A percentile compares a stretch with the other conserved stretches of the same genome.
Conservation (phyloP, 176 grass and related monocot genomes). For the Coix lacrymajobi region DNA sequence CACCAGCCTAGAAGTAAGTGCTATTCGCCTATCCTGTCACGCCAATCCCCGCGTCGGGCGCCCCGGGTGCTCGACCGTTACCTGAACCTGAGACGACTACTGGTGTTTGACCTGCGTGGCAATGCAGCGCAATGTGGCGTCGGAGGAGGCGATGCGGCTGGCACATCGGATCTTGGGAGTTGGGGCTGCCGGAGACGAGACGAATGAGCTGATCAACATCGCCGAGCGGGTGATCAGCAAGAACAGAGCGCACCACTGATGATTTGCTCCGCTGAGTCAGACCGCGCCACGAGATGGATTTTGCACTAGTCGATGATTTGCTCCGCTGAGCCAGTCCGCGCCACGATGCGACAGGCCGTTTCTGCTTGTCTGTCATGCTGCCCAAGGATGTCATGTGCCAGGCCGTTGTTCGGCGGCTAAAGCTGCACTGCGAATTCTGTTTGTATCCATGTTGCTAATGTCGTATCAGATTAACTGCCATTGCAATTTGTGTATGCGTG, state of each 20-base stretch:
- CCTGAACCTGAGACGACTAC: background rate
- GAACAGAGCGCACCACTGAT: no score
- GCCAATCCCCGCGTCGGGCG: background rate
- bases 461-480: background rate
- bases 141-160: background rate
- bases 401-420: background rate
- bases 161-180: background rate
- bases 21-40: background rate
- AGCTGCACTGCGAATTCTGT: background rate
- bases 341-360: no score
- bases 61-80: background rate
- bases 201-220: no score
- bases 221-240: no score
- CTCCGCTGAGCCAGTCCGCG: no score
- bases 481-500: no score
- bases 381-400: background rate
- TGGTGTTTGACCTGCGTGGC: background rate
- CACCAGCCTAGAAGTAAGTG: no score
- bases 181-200: no score
- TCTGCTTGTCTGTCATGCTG: background rate
- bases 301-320: no score
- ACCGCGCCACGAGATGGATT: no score
- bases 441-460: background rate
- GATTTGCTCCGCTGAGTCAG: no score
- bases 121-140: background rate